Base-by-base conservation (phyloP, 139 green algal genomes). In the Chlorella sp. region DNA sequence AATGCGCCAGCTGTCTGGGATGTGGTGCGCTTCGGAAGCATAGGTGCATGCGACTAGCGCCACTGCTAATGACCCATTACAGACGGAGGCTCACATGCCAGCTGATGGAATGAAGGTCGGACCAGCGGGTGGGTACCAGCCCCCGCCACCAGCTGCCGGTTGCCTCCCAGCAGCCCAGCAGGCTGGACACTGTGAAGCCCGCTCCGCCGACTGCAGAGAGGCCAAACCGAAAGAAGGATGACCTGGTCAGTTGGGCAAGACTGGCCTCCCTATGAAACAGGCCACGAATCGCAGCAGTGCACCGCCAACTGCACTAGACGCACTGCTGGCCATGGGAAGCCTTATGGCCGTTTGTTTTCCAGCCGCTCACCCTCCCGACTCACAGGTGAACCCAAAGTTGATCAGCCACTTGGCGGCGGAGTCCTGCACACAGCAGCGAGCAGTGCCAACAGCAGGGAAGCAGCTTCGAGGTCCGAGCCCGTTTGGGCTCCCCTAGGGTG, bases 381-480 rank as follows among this genome's bases (percentile, higher is more conserved):
- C 73, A 80, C 73, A 80, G 26, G 73, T 80, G 47, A 80, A 80
- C 47, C 73, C 73, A 65, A 80, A 80, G n/a, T 63, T 65, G 13
- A 65, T n/a, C 4, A 26, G 6, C 73, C 73, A 80, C 9, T 57
- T 60, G 71, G 12, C 5, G 18, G 41, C 30, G 12, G 26, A 62
- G 11, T 39, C 38, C 71, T 78, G 39, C 71, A 39, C 9, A 16
- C n/a, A n/a, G n/a, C n/a, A n/a, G n/a, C n/a, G n/a, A n/a, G n/a
- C n/a, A n/a, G n/a, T n/a, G n/a, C n/a, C n/a, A n/a, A n/a, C n/a
- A n/a, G n/a, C n/a, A n/a, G n/a, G n/a, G n/a, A n/a, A n/a, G n/a
- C n/a, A n/a, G n/a, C n/a, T n/a, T n/a, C n/a, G n/a, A n/a, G n/a
- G n/a, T n/a, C n/a, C n/a, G n/a, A n/a, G n/a, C n/a, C n/a, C n/a